These are phyloP conservation scores for Kodamaea lidongshanica DNA, from an alignment of 805 yeast species.

Conservation along the genomic window DNA sequence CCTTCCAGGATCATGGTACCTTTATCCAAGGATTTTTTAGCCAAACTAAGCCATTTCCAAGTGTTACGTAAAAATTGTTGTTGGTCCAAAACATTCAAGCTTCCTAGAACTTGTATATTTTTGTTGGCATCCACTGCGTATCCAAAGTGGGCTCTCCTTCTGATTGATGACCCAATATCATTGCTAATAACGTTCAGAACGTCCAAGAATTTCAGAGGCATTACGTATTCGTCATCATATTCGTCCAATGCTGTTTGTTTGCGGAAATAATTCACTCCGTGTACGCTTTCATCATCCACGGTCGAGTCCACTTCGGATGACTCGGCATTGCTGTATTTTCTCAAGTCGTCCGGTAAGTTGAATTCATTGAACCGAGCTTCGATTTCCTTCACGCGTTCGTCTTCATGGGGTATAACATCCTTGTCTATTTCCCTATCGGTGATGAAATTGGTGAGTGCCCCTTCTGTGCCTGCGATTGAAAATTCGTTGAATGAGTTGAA, in stretches of 20 bases:
- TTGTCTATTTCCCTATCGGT: conserved; percentile 16
- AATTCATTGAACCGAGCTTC: conserved; percentile 2
- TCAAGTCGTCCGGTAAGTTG: conserved; percentile 10
- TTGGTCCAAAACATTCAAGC: conserved; percentile 44
- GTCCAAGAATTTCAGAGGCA: conserved; percentile 26
- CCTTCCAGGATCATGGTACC: conserved; percentile 64
- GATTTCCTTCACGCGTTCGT: conserved; percentile 1
- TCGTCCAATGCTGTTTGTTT: conserved; percentile 10
- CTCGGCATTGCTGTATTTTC: conserved; percentile 13
- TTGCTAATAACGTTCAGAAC: conserved; percentile 46
- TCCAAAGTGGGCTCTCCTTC: conserved; percentile 64
- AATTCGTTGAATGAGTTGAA: conserved; percentile 69
- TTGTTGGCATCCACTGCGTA: conserved; percentile 64
- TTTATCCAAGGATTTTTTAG: conserved; percentile 55
- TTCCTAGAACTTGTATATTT: conserved; percentile 57
- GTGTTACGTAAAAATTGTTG: conserved; percentile 57
- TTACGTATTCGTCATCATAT: conserved; percentile 22
- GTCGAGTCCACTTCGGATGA: conserved; percentile 23
- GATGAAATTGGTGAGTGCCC: conserved; percentile 42
- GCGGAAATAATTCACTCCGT: conserved; percentile 4
- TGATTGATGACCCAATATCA: conserved; percentile 70
- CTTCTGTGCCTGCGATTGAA: conserved; percentile 53
- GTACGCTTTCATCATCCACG: conserved; percentile 24
- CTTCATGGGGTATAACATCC: not conserved
- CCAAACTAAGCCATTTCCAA: conserved; percentile 87